Evolutionary conservation across 75 land plant genomes (phyloP), one percentile per base, ranked within the genome.

Genomic region (Cupressus sempervirens): DNA sequence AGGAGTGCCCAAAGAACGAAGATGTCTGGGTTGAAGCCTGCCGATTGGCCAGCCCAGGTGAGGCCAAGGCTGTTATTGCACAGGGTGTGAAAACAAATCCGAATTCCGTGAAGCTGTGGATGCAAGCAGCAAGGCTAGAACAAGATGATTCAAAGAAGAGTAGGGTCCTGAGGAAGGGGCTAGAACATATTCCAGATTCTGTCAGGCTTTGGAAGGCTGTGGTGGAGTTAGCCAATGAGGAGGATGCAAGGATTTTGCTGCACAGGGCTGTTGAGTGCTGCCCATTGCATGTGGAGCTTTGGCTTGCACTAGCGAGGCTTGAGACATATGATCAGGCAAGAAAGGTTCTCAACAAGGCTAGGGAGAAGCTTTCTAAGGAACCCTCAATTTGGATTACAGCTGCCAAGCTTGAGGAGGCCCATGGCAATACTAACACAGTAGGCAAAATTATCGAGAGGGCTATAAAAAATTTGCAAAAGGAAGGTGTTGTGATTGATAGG

Each of bases 1-100:
- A 97, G 85, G 98, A 96, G 87, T 97, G 98, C 85, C 98, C 96
- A 0, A 94, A 92, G 89, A 97, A 87, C 86, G 99, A 96, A 89
- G 98, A 96, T 89, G 98, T 97, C 1, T 97, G 99, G 98, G 52
- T 97, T 80, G 98, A 96, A 86, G 96, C 96, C 12, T 94, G 93
- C 82, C 87, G 98, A 52, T 84, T 97, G 74, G 92, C 98, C 0
- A 94, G 90, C 83, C 96, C 96, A 10, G 94, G 88, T 72, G 94
- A 92, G 56, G 99, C 99, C 18, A 97, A 96, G 85, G 96, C 93
- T 18, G 98, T 97, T 54, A 89, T 97, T 74, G 94, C 99, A 2
- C 86, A 82, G 76, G 98, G 95, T 18, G 98, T 93, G 65, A 97
- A 94, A 85, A 92, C 95, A 4, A 94, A 92, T 32, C 96, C 99